phyloP scores from a whole-genome alignment of 2,329 filamentous ascomycete species.

The Colletotrichum siamense region DNA sequence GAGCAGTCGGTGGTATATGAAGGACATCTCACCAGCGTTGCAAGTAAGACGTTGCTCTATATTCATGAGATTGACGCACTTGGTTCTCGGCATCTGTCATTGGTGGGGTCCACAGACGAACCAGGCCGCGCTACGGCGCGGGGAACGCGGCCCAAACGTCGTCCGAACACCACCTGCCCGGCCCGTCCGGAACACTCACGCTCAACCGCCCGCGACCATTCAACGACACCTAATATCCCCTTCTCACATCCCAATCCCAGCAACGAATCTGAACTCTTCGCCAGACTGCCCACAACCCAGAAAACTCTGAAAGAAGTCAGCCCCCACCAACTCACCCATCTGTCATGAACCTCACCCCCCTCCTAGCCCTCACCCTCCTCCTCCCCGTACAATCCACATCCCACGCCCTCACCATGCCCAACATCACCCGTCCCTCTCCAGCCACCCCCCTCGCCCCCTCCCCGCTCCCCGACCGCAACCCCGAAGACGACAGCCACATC shows the following conservation, averaged over 20 bases:
- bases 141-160: not conserved
- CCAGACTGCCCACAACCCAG: too few relatives aligned
- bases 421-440: conserved; percentile 37
- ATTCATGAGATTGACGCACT: not conserved
- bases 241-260: not conserved
- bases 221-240: not conserved
- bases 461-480: too few relatives aligned
- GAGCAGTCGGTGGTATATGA: too few relatives aligned
- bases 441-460: conserved; percentile 34
- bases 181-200: not conserved
- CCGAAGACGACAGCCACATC: too few relatives aligned
- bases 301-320: too few relatives aligned
- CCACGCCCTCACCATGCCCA: conserved; percentile 20
- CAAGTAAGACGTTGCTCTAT: too few relatives aligned
- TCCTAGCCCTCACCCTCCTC: not conserved
- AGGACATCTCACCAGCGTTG: too few relatives aligned
- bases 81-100: not conserved
- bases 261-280: not conserved
- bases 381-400: too few relatives aligned
- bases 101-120: not conserved
- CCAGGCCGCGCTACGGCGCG: not conserved
- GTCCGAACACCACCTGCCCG: not conserved
- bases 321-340: not conserved
- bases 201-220: not conserved
- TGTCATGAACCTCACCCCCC: not conserved